Conservation (phyloP, 352 stramenopile genomes). For the Hyaloperonospora brassicae region DNA sequence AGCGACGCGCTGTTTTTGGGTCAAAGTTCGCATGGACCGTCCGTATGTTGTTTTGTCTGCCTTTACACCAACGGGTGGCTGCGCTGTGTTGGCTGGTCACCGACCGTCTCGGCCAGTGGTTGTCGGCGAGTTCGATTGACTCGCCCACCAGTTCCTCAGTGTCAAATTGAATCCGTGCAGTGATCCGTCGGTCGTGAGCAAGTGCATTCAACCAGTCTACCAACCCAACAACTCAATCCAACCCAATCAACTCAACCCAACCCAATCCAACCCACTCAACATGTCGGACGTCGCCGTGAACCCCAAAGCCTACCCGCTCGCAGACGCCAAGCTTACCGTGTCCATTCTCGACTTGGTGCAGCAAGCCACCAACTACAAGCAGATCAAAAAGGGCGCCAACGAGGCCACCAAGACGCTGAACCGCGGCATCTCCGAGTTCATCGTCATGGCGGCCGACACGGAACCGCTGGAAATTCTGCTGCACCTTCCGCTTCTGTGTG, state of each 20-base stretch:
- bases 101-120: no score
- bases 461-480: slow-evolving; percentile 99
- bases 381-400: slow-evolving; percentile 99
- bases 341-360: slow-evolving; percentile 98
- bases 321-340: slow-evolving; percentile 97
- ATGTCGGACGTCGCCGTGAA: slow-evolving; percentile 84
- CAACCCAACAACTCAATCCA: no score
- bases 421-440: slow-evolving; percentile 99
- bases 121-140: no score
- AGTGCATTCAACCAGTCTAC: slow-evolving; percentile 15
- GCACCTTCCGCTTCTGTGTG: slow-evolving; percentile 97
- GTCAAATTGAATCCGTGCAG: slow-evolving; percentile 49
- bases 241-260: no score
- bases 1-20: no score
- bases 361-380: slow-evolving; percentile 99
- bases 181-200: slow-evolving; percentile 88
- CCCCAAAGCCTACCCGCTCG: slow-evolving; percentile 96
- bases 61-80: slow-evolving; percentile 8
- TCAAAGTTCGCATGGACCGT: no score
- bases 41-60: no score
- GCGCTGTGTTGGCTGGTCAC: slow-evolving; percentile 6
- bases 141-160: background rate
- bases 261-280: background rate
- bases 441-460: slow-evolving; percentile 99
- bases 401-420: slow-evolving; percentile 99